Conservation (phyloP, 257 asterid genomes). For the Capsicum pubescens region DNA sequence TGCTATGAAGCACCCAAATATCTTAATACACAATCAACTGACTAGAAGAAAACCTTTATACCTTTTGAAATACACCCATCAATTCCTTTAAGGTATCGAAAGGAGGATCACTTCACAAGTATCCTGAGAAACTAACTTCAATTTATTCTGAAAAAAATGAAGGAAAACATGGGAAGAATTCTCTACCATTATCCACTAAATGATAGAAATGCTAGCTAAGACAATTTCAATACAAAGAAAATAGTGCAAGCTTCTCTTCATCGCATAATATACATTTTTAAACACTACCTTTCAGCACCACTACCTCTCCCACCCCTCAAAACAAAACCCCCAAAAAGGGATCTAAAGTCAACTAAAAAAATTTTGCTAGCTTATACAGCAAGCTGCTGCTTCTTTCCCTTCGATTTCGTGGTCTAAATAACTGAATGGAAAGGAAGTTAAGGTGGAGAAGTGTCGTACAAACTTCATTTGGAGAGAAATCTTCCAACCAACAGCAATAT, state of each 20-base stretch:
- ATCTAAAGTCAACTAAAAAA: neutral
- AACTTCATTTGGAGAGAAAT: neutral
- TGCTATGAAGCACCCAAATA: neutral
- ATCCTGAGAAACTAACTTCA: neutral
- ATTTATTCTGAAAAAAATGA: neutral
- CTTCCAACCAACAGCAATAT: neutral
- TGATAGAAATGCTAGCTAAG: constrained; percentile 6
- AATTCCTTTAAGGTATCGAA: neutral
- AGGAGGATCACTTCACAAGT: constrained; percentile 14
- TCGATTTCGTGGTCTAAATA: neutral
- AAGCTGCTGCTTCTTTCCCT: constrained; percentile 20
- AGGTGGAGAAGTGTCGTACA: neutral
- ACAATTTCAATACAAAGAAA: constrained; percentile 13
- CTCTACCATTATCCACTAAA: neutral
- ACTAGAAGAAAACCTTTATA: constrained; percentile 7
- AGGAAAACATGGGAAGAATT: neutral
- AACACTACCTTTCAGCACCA: neutral
- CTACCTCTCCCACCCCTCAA: neutral
- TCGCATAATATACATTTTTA: neutral
- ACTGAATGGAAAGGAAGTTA: neutral
- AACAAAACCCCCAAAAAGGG: neutral
- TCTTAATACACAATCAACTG: neutral
- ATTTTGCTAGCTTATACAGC: neutral
- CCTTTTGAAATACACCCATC: constrained; percentile 1
- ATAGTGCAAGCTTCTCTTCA: neutral